A percentile compares a stretch with the other conserved stretches of the same genome.
phyloP scores from a whole-genome alignment of 176 grass and related monocot species.

The Canna indica region DNA sequence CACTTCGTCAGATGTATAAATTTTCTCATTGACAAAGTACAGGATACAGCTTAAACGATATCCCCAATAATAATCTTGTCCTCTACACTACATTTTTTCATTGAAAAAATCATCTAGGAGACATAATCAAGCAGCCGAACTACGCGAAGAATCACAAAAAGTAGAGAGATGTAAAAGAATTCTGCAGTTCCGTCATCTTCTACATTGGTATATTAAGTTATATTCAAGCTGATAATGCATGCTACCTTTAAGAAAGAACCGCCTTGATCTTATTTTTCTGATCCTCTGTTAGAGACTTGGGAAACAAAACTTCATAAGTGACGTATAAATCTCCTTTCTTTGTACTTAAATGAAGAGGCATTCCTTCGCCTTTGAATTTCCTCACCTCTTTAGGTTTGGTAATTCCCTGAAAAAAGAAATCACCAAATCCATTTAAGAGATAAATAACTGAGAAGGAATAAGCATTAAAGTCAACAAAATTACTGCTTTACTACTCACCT shows the following conservation, averaged over 20 bases:
- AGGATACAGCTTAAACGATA: neutral
- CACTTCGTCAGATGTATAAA: neutral
- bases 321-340: slow-evolving; percentile 84
- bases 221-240: neutral
- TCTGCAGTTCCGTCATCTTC: no score
- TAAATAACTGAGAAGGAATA: no score
- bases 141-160: no score
- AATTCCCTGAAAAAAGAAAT: slow-evolving; percentile 38
- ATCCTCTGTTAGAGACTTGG: slow-evolving; percentile 60
- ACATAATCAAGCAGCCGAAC: no score
- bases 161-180: no score
- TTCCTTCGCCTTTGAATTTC: slow-evolving; percentile 94
- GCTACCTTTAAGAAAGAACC: slow-evolving; percentile 38
- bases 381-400: slow-evolving; percentile 84
- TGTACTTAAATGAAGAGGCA: slow-evolving; percentile 85
- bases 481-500: slow-evolving; percentile 30
- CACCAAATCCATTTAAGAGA: neutral
- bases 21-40: neutral
- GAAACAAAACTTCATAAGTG: slow-evolving; percentile 75
- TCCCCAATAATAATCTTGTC: neutral
- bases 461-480: neutral
- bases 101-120: neutral
- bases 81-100: neutral
- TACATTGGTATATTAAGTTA: no score
- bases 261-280: slow-evolving; percentile 86